Base-by-base conservation (phyloP, 2,329 filamentous ascomycete species). In the Dendryphion nanum region DNA sequence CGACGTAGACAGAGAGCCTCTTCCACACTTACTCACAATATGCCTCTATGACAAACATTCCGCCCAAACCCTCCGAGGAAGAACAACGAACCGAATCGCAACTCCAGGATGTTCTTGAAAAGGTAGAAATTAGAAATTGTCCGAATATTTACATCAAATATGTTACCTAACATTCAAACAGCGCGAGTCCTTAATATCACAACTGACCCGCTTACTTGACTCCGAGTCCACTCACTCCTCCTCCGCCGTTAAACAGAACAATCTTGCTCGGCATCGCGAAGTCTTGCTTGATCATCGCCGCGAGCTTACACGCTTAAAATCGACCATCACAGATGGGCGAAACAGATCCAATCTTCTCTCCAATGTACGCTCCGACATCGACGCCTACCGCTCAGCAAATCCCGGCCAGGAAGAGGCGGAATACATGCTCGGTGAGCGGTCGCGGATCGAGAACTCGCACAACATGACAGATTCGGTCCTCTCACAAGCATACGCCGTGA, bases 241-340 rank as follows among this genome's bases (percentile, higher is more conserved):
- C 30, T 97, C 91, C 24, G 89, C 90, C 39, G 79, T 95, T n/a
- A 97, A 97, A 70, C 90, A 95, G 60, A 95, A 91, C 72, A 96
- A 97, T 64, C 82, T 98, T 24, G 78, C 87, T 42, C 85, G 95
- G 19, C 88, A 97, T 55, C 86, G 88, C 50, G 90, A 95, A 71
- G 85, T 96, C 63, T 83, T 97, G 13, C 74, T 81, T 24, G 86
- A 95, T 62, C 91, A 98, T 72, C 82, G 83, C 45, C 84, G 83
- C 48, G 91, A 97, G 67, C 80, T 95, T 24, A 67, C 74, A 4
- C 85, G 89, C 7, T 76, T 97, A 35, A 85, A 82, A 42, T 75
- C 80, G 18, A 78, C 82, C 41, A 83, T 98, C 35, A 69, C 79
- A 36, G 83, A 91, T 52, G 82, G 87, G 33, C 86, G 93, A 58